phyloP scores from a whole-genome alignment of 148 eudicot genomes.

The Rheum nobile region DNA sequence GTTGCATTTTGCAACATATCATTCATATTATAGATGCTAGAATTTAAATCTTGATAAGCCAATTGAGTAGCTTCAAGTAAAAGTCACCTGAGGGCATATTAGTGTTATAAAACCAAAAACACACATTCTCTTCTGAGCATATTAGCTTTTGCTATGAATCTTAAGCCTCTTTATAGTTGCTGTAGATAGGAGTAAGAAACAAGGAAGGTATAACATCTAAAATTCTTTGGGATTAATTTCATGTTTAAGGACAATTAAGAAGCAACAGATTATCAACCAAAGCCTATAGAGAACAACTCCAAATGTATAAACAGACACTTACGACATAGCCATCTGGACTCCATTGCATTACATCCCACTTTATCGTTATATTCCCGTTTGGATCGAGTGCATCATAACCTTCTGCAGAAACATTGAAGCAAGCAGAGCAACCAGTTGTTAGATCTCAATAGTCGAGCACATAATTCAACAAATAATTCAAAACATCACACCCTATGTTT shows the following conservation, averaged over 20 bases:
- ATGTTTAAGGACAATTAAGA: not conserved
- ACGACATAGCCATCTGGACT: constrained; percentile 61
- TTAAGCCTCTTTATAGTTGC: not conserved
- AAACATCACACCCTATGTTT: too few relatives aligned
- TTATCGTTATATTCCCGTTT: constrained; percentile 56
- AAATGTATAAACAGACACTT: constrained; percentile 18
- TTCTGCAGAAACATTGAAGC: constrained; percentile 19
- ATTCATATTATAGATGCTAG: not conserved
- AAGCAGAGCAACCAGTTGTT: constrained; percentile 4
- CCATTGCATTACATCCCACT: constrained; percentile 61
- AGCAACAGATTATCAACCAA: not conserved
- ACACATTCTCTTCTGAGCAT: not conserved
- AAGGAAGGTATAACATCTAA: not conserved
- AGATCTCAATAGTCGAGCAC: constrained; percentile 11
- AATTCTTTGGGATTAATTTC: not conserved
- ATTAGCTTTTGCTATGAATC: not conserved
- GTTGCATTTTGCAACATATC: not conserved
- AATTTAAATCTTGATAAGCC: not conserved
- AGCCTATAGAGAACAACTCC: not conserved
- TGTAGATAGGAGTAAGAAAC: not conserved
- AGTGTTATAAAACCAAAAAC: not conserved
- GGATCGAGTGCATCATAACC: constrained; percentile 75
- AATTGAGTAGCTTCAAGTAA: not conserved
- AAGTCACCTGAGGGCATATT: not conserved
- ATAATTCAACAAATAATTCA: not conserved